These are phyloP conservation scores for Gossypium australe DNA, from an alignment of 345 rosid genomes.

Conservation along the genomic window DNA sequence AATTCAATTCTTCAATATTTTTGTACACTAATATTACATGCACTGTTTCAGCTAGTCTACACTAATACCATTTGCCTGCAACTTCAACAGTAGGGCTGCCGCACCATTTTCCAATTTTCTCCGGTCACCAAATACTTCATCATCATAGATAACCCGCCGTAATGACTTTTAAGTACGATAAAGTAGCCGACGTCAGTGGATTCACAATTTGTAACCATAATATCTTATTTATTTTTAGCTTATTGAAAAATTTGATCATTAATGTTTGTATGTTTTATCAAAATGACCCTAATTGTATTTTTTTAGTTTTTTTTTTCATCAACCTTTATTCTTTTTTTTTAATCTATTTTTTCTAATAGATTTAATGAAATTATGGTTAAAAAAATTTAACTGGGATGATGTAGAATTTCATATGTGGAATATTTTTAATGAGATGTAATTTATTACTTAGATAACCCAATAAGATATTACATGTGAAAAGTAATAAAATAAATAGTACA, in stretches of 20 bases:
- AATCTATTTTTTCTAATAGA: too few relatives aligned
- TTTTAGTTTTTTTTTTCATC: too few relatives aligned
- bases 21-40: slow-evolving; percentile 5
- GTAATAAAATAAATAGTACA: too few relatives aligned
- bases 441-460: too few relatives aligned
- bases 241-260: too few relatives aligned
- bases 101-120: slow-evolving; percentile 36
- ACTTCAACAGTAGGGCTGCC: slow-evolving; percentile 51
- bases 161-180: slow-evolving; percentile 34
- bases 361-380: too few relatives aligned
- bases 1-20: too few relatives aligned
- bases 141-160: slow-evolving; percentile 61
- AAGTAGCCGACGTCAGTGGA: slow-evolving; percentile 45
- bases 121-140: slow-evolving; percentile 55
- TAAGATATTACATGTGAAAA: too few relatives aligned
- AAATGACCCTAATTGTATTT: background rate
- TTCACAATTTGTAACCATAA: slow-evolving; percentile 42
- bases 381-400: too few relatives aligned
- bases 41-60: slow-evolving; percentile 56
- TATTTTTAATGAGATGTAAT: too few relatives aligned
- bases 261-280: slow-evolving; percentile 45
- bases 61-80: slow-evolving; percentile 46
- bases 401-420: too few relatives aligned
- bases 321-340: too few relatives aligned
- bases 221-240: slow-evolving; percentile 68